Evolutionary conservation across 2,329 filamentous ascomycete genomes (phyloP).

Genomic region (Pseudogymnoascus sp.): DNA sequence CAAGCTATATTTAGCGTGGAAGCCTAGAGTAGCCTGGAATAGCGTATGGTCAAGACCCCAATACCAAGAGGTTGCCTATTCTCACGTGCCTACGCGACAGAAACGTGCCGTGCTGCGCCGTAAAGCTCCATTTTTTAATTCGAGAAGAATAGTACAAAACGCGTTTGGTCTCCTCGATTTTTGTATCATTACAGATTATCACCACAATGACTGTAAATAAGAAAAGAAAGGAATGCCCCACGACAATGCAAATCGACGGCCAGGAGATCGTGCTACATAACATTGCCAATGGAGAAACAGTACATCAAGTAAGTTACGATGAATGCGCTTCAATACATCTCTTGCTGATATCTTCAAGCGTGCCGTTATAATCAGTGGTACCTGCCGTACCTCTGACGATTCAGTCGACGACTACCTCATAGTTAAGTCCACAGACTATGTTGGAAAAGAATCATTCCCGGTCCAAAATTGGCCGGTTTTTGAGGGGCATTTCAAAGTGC

Average conservation of each 20-base stretch:
- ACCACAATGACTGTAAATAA: background rate
- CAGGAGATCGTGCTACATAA: background rate
- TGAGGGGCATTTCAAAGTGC: constrained; percentile 58
- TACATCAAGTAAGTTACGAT: background rate
- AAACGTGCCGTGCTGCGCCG: background rate
- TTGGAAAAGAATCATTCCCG: constrained; percentile 39
- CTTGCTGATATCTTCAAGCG: background rate
- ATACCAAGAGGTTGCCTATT: background rate
- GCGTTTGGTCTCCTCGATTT: background rate
- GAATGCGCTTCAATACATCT: background rate
- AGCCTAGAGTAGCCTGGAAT: background rate
- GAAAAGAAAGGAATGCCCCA: background rate
- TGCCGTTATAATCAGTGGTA: background rate
- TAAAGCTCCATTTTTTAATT: background rate
- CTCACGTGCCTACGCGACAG: background rate
- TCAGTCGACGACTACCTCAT: constrained; percentile 20
- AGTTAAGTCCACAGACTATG: constrained; percentile 18
- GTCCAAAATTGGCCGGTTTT: constrained; percentile 56
- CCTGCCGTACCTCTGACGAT: background rate
- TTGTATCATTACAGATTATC: background rate
- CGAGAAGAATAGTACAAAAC: background rate
- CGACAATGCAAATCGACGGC: background rate
- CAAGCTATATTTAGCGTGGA: background rate
- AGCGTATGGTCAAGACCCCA: background rate
- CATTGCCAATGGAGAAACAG: background rate